Evolutionary conservation across 805 yeast genomes (phyloP), one percentile per base, ranked within the genome.

Genomic region (Teunomyces cretensis): DNA sequence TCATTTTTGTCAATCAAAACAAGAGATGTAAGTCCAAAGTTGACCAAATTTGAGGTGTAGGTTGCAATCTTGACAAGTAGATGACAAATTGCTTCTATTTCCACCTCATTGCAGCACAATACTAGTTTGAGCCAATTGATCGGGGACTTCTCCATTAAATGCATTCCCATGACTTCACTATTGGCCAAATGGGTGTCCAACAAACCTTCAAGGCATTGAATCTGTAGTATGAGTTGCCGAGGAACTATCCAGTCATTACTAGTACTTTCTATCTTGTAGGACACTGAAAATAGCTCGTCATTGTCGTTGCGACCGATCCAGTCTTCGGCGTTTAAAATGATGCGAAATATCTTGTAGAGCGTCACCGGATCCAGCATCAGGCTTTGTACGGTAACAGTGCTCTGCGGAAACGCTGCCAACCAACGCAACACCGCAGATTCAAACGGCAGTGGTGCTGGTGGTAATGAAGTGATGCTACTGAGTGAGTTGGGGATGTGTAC

Each of bases 331-430:
- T 53, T 45, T 12, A 57, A 43, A 15, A 60, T 40, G 9, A 51
- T 26, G 13, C 16, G 28, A 14, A 56, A 50, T 12, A 59, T 13
- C 26, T 46, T 27, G 32, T 22, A 46, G 24, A 60, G 42, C 3
- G 39, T 49, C n/a, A 3, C 9, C 1, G 62, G 60, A 30, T 47
- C 41, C 15, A 49, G 43, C 8, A 61, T 42, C 14, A 53, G 56
- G 6, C 41, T 26, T 8, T 49, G 30, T 3, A 36, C 30, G 2
- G 49, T 36, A 12, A 59, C n/a, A 2, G 58, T 56, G 19, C 55
- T 53, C 6, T 36, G 40, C 6, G 64, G 62, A 16, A 62, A 51
- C 35, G 52, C 54, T 2, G 56, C 48, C 11, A 62, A 39, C 68
- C 68, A 62, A 13, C 48, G 50, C 8, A 62, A 45, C 1, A 54